Conservation (phyloP, 805 yeast genomes). For the Barnettozyma vustinii region DNA sequence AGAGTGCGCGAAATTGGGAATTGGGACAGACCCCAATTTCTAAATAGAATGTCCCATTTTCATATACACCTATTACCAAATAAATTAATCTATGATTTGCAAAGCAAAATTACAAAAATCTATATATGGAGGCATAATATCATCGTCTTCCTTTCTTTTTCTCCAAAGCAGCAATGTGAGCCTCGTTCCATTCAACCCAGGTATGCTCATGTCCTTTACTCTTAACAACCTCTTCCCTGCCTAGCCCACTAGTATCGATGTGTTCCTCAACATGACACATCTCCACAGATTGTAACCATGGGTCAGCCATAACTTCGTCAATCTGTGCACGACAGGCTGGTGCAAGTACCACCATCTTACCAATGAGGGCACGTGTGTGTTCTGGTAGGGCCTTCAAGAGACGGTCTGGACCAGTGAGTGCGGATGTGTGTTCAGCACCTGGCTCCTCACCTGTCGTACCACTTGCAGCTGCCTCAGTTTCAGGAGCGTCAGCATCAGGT, state of each 20-base stretch:
- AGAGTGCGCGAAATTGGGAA: not conserved
- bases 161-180: constrained; percentile 91
- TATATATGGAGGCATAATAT: not conserved
- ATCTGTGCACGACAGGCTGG: constrained; percentile 82
- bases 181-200: constrained; percentile 86
- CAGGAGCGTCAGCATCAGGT: constrained; percentile 21
- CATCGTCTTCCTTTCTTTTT: constrained; percentile 50
- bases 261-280: constrained; percentile 61
- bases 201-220: constrained; percentile 76
- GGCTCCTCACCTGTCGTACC: constrained; percentile 18
- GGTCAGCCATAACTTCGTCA: constrained; percentile 70
- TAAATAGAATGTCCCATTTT: not conserved
- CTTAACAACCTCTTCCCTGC: constrained; percentile 26
- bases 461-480: constrained; percentile 5
- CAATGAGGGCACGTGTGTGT: constrained; percentile 60
- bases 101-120: not conserved
- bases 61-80: not conserved
- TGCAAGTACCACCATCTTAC: constrained; percentile 76
- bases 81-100: not conserved
- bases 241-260: constrained; percentile 33
- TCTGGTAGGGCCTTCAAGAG: constrained; percentile 65
- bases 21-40: not conserved
- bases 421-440: constrained; percentile 50
- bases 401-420: constrained; percentile 66
- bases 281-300: constrained; percentile 57